A percentile compares a stretch with the other conserved stretches of the same genome.
phyloP scores from a whole-genome alignment of 345 rosid species.

The Hibiscus tridactylites region DNA sequence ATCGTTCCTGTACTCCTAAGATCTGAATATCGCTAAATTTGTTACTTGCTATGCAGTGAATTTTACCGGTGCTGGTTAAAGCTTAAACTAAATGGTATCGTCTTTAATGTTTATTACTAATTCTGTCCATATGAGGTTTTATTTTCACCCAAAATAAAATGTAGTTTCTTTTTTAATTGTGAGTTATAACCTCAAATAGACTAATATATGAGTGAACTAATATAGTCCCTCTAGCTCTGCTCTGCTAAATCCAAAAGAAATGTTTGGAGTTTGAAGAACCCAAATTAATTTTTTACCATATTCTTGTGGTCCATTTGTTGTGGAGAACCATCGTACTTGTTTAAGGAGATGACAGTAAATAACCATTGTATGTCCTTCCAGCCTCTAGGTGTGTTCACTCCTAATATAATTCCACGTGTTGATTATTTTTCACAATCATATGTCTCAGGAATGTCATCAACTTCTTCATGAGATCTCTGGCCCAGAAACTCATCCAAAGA shows the following conservation, averaged over 20 bases:
- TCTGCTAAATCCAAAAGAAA: background rate
- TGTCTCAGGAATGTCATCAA: conserved; percentile 67
- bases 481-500: conserved; percentile 76
- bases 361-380: background rate
- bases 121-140: background rate
- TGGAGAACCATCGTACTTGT: background rate
- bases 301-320: background rate
- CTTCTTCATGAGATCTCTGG: conserved; percentile 91
- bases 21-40: background rate
- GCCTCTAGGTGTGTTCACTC: background rate
- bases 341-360: background rate
- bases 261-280: background rate
- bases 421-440: conserved; percentile 14
- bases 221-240: background rate
- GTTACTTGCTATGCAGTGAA: background rate
- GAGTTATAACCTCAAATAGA: background rate
- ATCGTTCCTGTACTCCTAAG: background rate
- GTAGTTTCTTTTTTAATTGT: background rate
- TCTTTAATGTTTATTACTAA: background rate
- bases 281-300: background rate
- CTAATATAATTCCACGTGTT: background rate
- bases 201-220: background rate
- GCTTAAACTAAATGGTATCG: background rate
- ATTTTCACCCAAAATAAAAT: background rate
- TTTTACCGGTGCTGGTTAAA: background rate